Evolutionary conservation across 371 early-diverging fungal genomes (phyloP).

Genomic region (Circinella minor): DNA sequence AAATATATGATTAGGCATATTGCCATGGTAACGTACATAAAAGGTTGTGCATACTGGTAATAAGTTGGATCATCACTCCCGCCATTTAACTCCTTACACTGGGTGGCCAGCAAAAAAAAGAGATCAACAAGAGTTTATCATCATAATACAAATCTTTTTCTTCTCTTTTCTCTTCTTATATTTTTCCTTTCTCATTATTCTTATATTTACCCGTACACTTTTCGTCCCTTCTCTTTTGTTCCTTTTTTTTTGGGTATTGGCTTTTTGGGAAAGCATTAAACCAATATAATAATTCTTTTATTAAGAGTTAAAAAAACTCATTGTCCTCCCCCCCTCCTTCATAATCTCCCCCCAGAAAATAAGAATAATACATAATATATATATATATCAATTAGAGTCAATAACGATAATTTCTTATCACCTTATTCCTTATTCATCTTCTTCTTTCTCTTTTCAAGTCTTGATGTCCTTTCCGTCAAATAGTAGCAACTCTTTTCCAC

Average conservation of each 20-base stretch:
- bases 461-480: background rate
- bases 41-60: slow-evolving; percentile 2
- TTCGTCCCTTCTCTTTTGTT: background rate
- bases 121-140: no score
- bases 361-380: no score
- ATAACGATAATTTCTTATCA: no score
- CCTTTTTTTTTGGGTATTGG: background rate
- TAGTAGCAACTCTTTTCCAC: slow-evolving; percentile 1
- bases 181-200: background rate
- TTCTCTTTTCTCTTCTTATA: background rate
- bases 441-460: background rate
- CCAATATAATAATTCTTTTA: no score
- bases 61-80: slow-evolving; percentile 10
- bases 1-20: background rate
- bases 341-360: no score
- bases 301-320: no score
- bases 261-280: background rate
- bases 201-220: background rate
- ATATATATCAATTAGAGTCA: no score
- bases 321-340: no score
- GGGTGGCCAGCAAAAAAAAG: background rate
- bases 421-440: background rate
- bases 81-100: slow-evolving; percentile 8
- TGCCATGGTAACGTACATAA: slow-evolving; percentile 3
- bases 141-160: background rate